Evolutionary conservation across 140 eudicot genomes (phyloP).

Genomic region (Cichorium intybus): DNA sequence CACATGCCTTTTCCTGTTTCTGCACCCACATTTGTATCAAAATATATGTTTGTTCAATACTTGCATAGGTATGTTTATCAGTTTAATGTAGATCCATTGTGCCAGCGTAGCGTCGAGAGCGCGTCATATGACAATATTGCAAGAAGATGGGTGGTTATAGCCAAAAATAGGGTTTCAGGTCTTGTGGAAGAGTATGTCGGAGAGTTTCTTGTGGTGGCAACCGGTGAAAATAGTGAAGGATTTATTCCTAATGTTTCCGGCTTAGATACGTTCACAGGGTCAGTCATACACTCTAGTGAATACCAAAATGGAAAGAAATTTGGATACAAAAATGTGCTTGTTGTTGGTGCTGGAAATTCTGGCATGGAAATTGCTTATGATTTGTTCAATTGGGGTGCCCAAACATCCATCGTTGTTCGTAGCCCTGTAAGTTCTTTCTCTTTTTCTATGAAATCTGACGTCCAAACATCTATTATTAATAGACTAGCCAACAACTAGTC

Average conservation of each 20-base stretch:
- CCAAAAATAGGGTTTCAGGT: slow-evolving; percentile 20
- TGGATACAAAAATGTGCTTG: slow-evolving; percentile 30
- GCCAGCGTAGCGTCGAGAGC: slow-evolving; percentile 20
- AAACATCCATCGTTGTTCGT: slow-evolving; percentile 39
- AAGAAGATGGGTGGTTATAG: slow-evolving; percentile 29
- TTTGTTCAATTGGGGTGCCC: slow-evolving; percentile 32
- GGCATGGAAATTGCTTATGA: slow-evolving; percentile 55
- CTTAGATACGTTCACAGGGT: slow-evolving; percentile 32
- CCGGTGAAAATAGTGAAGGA: slow-evolving; percentile 43
- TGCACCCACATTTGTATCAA: slow-evolving; percentile 48
- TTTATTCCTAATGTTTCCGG: slow-evolving; percentile 31
- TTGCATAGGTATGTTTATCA: slow-evolving; percentile 30
- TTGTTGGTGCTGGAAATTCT: slow-evolving; percentile 53
- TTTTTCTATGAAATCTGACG: background rate
- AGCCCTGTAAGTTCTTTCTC: slow-evolving; percentile 30
- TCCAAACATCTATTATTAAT: background rate
- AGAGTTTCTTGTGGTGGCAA: slow-evolving; percentile 43
- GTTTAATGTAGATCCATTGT: slow-evolving; percentile 30
- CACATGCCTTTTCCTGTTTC: slow-evolving; percentile 43
- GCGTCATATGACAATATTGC: slow-evolving; percentile 18
- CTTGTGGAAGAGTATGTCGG: slow-evolving; percentile 28
- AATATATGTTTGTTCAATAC: slow-evolving; percentile 36
- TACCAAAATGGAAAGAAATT: slow-evolving; percentile 36
- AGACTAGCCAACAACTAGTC: too few relatives aligned
- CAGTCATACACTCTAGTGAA: slow-evolving; percentile 29